Evolutionary conservation across 2,329 filamentous ascomycete genomes (phyloP).

Genomic region (Stagonosporopsis cucurbitacearum): DNA sequence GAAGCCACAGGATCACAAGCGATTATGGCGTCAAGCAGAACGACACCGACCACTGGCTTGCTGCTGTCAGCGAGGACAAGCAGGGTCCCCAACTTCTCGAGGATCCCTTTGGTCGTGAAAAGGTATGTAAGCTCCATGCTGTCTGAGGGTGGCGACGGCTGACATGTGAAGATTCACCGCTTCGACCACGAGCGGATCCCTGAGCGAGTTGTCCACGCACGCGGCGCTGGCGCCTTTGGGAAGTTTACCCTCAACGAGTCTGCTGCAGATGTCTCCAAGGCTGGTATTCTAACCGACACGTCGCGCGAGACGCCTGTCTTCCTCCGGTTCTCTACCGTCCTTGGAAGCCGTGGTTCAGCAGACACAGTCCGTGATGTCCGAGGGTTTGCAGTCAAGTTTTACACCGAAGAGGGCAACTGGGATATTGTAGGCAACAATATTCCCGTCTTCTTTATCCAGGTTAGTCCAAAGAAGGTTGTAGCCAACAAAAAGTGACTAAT

Average conservation of each 20-base stretch:
- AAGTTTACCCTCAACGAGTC: constrained; percentile 71
- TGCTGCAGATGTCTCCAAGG: constrained; percentile 67
- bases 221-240: constrained; percentile 69
- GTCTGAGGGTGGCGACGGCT: neutral
- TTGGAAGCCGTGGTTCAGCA: constrained; percentile 75
- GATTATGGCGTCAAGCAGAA: constrained; percentile 78
- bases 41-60: constrained; percentile 80
- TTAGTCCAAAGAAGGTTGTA: neutral
- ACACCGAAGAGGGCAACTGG: constrained; percentile 80
- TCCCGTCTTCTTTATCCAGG: constrained; percentile 78
- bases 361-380: constrained; percentile 85
- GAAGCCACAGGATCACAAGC: constrained; percentile 69
- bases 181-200: constrained; percentile 79
- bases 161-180: constrained; percentile 65
- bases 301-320: constrained; percentile 71
- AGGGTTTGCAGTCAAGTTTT: constrained; percentile 80
- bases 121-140: constrained; percentile 56
- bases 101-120: constrained; percentile 75
- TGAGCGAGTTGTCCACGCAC: constrained; percentile 71
- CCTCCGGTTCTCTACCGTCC: constrained; percentile 78
- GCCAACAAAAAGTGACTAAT: constrained; percentile 69
- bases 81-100: constrained; percentile 74
- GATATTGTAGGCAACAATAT: constrained; percentile 78
- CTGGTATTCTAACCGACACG: constrained; percentile 71
- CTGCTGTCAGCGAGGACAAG: constrained; percentile 65